Conservation (phyloP, 2,329 filamentous ascomycete species). For the Aspergillus luchuensis region DNA sequence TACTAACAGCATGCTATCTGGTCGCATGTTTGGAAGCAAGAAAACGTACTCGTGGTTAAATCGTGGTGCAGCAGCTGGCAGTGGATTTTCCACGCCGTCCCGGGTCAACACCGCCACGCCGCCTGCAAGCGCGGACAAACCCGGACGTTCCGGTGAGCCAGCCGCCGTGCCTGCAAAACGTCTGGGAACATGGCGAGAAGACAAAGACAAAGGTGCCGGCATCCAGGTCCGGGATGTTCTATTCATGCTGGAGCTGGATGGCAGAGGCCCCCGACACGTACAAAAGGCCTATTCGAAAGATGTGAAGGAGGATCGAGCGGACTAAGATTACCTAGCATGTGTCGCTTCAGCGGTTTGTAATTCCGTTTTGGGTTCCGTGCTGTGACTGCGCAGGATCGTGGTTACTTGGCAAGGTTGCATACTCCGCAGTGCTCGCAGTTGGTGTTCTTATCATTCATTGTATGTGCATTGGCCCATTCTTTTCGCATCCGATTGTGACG, state of each 20-base stretch:
- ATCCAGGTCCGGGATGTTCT: conserved; percentile 86
- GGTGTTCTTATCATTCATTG: conserved; percentile 12
- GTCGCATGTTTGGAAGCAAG: conserved; percentile 51
- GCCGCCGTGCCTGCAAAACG: conserved; percentile 56
- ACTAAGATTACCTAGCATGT: conserved; percentile 22
- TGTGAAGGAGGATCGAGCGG: conserved; percentile 42
- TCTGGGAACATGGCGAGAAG: conserved; percentile 76
- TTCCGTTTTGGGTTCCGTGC: neutral
- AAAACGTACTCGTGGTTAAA: conserved; percentile 54
- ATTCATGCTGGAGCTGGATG: conserved; percentile 75
- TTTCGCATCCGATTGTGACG: neutral
- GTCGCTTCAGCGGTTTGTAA: neutral
- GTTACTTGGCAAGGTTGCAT: conserved; percentile 28
- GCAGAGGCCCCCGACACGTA: conserved; percentile 51
- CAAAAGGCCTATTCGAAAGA: conserved; percentile 48
- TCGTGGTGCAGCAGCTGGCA: conserved; percentile 36
- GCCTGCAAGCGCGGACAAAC: conserved; percentile 34
- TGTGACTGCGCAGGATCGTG: conserved; percentile 28
- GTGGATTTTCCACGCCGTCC: conserved; percentile 42
- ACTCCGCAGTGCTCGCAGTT: conserved; percentile 14
- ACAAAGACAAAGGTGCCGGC: conserved; percentile 71
- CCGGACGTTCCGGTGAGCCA: conserved; percentile 31
- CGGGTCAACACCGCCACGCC: conserved; percentile 35
- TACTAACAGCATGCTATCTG: conserved; percentile 61
- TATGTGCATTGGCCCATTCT: conserved; percentile 7